Base-by-base conservation (phyloP, 2,329 filamentous ascomycete species). In the Rutstroemia sp. region DNA sequence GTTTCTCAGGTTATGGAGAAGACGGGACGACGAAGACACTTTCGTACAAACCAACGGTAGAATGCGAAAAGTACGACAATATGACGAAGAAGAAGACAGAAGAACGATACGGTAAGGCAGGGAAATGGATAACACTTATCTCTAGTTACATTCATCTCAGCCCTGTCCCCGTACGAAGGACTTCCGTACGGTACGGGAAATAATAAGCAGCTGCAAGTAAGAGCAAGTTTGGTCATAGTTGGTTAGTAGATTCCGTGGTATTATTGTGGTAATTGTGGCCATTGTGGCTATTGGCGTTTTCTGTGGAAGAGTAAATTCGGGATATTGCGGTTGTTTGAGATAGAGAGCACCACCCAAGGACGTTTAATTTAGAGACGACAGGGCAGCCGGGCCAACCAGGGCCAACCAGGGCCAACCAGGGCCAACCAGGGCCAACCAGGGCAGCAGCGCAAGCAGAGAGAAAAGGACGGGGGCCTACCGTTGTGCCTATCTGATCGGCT, bases 261-360 rank as follows among this genome's bases (percentile, higher is more conserved):
- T 34, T 14, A 12, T 34, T 34, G 30, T 34, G 30, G 30, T 34
- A 12, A 34, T 34, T 34, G 30, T 12, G 30, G 30, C 4, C 12
- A 12, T 12, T 34, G 30, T 34, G 25, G 25, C 25, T 27, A 8
- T 27, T 41, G 38, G 23, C 23, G 23, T 23, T 23, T 23, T 23
- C 23, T 23, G 23, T 23, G 38, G 16, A 37, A 42, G 19, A 21
- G 41, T 27, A 21, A 34, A 23, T 18, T 56, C 25, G 41, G 49
- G 54, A 56, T 25, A 54, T 48, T 54, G 19, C 38, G 5, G 37
- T 52, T 65, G 77, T 81, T 79, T 80, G 78, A 79, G 73, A 72
- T 77, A 76, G 70, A 78, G 76, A 73, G 73, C 71, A 75, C 60
- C 30, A 10, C 30, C 30, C 30, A 34, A 34, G 30, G 30, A 12